Evolutionary conservation across 805 yeast species (phyloP), one percentile per base, ranked within the genome.

Genomic region (Metschnikowia lochheadii): DNA sequence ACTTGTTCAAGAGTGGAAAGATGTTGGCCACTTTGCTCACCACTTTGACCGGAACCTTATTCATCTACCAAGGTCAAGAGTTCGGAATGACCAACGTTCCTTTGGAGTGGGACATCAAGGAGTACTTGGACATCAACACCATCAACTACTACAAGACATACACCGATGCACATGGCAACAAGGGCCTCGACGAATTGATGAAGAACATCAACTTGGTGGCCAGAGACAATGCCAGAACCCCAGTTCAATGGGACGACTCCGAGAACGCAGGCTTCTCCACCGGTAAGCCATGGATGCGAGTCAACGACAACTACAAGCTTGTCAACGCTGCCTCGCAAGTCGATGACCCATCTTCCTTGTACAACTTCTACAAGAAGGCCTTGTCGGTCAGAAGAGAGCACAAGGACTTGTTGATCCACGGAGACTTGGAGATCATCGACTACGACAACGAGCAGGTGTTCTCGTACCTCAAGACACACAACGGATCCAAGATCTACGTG

Each of bases 31-130:
- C 75, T 43, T 62, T 81, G 59, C 73, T 75, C 53, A 49, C 70
- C 11, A 59, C 81, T 13, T 69, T 79, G 55, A 75, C 80, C 29
- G 84, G 85, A 44, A 79, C 85, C 13, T 63, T 79, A 48, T 81
- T 70, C 64, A 65, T 81, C 37, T 81, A 80, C 64, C 84, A 81
- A 63, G 85, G 85, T 46, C 85, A 81, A 62, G 85, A 81, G 57
- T 66, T 81, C 53, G 85, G 82, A 33, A 77, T 76, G 78, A 72
- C 73, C 48, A 81, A 81, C 59, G 63, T 79, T 31, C 71, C 79
- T 20, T 58, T 65, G 47, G 59, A 61, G 38, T 79, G 82, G 82
- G 67, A 70, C 18, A 65, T 79, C 48, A 68, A 66, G 17, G 80
- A 79, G 58, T 81, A 79, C 64, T 63, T 68, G 54, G 85, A 81